phyloP scores from a whole-genome alignment of 331 rosid genomes.

The Pyrus hybrid region DNA sequence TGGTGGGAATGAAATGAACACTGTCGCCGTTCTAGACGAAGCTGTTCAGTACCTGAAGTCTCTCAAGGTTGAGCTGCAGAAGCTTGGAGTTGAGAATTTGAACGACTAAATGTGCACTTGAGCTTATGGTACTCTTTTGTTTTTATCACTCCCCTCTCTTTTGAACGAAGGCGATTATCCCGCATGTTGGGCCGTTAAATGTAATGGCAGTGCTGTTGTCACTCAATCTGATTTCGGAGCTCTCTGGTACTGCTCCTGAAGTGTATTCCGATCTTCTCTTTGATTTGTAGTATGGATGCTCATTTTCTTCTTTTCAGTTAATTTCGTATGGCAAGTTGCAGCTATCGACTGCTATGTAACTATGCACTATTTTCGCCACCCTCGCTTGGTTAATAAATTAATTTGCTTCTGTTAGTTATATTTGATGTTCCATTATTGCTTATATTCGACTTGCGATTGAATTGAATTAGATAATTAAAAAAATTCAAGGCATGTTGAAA shows the following conservation, averaged over 20 bases:
- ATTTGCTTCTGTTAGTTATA: background rate
- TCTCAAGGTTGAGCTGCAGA: slow-evolving; percentile 79
- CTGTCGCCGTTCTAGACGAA: slow-evolving; percentile 67
- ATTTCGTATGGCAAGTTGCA: background rate
- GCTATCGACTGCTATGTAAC: background rate
- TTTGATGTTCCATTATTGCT: background rate
- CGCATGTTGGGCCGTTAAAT: background rate
- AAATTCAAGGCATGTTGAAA: too few relatives aligned
- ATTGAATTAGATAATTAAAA: too few relatives aligned
- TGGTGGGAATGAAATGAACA: slow-evolving; percentile 66
- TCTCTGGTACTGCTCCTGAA: background rate
- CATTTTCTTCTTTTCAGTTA: background rate
- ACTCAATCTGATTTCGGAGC: background rate
- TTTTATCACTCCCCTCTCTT: background rate
- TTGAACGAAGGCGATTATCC: background rate
- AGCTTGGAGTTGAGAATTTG: slow-evolving; percentile 46
- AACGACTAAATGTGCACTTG: slow-evolving; percentile 11
- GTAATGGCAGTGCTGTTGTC: background rate
- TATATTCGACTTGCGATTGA: too few relatives aligned
- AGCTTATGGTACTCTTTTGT: background rate
- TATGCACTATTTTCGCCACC: background rate
- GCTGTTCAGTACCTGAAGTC: slow-evolving; percentile 88
- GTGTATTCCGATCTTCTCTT: background rate
- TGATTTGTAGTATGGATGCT: background rate
- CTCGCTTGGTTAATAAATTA: background rate